Base-by-base conservation (phyloP, 23 red algal species). In the Agarophyton chilense region DNA sequence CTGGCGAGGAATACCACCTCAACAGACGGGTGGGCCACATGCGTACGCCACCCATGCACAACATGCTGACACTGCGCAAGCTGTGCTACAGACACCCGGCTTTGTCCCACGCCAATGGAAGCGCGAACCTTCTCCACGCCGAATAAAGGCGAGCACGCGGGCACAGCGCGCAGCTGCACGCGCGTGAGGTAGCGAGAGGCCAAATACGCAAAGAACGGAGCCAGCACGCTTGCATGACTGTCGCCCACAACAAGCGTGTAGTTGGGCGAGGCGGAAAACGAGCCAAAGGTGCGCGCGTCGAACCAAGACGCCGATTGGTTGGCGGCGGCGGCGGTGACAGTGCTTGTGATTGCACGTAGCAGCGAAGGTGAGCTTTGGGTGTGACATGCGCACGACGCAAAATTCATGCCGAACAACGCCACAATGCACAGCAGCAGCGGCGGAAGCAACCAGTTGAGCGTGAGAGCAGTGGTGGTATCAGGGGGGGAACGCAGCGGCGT, bases 211-310 rank as follows among this genome's bases (percentile, higher is more conserved):
- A 58, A 53, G 38, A 79, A 79, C 24, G 75, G 42, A 19, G 55
- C 32, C 75, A 79, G 21, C 50, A 53, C 33, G 42, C 22, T n/a
- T 2, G 75, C 75, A 18, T 79, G 75, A 35, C 75, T 79, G 11
- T 79, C 75, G 6, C 75, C 75, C 11, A 79, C 21, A 46, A 79
- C 75, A 1, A 79, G 45, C 75, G 55, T n/a, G 46, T 79, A 24
- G 39, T 35, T 35, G 8, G 31, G 16, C 10, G 60, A 36, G 25
- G 32, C 8, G 31, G 31, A 14, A 13, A 0, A 36, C n/a, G 60
- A 0, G 31, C 60, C 60, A 2, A 65, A 36, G 21, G 8, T 25
- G 31, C 26, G 60, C 60, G 29, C 60, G 60, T 14, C 60, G 17
- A 36, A 65, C 60, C 28, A 4, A 1, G 56, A 32, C 2, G 29